Conservation (phyloP, 2,329 filamentous ascomycete genomes). For the Apiospora koreana region DNA sequence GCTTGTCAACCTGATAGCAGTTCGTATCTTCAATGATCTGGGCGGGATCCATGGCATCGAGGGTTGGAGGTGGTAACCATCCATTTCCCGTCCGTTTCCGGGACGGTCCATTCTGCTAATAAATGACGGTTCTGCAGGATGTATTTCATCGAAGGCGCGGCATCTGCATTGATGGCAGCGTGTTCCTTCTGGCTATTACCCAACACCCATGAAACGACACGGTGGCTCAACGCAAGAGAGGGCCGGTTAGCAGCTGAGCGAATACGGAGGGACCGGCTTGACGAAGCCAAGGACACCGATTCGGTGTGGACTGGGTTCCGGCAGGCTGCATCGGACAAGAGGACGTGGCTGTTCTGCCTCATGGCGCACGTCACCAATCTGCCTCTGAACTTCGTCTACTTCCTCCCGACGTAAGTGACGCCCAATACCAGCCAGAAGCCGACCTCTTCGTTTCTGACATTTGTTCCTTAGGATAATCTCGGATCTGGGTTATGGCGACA, state of each 20-base stretch:
- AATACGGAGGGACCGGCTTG: conserved; percentile 32
- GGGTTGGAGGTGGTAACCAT: conserved; percentile 37
- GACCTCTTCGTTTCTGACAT: conserved; percentile 40
- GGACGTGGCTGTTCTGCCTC: conserved; percentile 39
- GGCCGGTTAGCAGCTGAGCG: conserved; percentile 42
- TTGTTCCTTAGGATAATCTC: conserved; percentile 39
- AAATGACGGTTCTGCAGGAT: neutral
- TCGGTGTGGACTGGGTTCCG: conserved; percentile 40
- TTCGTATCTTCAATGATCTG: conserved; percentile 37
- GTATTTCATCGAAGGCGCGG: conserved; percentile 20
- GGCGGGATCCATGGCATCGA: conserved; percentile 33
- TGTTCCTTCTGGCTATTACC: conserved; percentile 38
- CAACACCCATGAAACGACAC: conserved; percentile 38
- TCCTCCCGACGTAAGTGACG: neutral
- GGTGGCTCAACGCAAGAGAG: conserved; percentile 45
- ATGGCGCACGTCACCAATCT: conserved; percentile 17
- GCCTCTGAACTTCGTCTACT: neutral
- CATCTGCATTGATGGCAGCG: conserved; percentile 26
- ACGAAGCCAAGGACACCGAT: conserved; percentile 33
- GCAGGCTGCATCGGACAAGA: conserved; percentile 41
- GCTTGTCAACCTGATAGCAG: conserved; percentile 41
- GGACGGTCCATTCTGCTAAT: neutral
- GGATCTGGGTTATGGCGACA: conserved; percentile 43
- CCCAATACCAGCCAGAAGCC: conserved; percentile 35
- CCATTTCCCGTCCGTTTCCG: neutral